Conservation (phyloP, 129 eudicot species). For the Ambrosia artemisiifolia region DNA sequence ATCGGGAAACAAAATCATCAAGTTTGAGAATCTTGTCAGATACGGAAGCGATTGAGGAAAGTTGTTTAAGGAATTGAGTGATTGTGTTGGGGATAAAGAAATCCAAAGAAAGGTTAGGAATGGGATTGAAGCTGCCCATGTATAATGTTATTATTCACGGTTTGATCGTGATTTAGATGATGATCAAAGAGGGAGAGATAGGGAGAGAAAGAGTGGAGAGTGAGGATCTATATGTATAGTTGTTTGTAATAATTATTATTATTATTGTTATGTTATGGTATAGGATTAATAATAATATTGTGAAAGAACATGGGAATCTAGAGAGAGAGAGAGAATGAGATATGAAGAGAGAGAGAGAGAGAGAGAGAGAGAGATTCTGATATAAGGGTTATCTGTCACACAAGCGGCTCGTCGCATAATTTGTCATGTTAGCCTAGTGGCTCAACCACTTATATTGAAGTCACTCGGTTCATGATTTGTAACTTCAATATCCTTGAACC, state of each 20-base stretch:
- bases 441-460: background rate
- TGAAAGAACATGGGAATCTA: slow-evolving; percentile 26
- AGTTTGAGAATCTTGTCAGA: slow-evolving; percentile 50
- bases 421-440: background rate
- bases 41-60: slow-evolving; percentile 38
- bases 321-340: slow-evolving; percentile 14
- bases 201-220: slow-evolving; percentile 32
- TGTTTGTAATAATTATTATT: slow-evolving; percentile 10
- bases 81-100: slow-evolving; percentile 47
- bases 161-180: background rate
- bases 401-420: slow-evolving; percentile 1
- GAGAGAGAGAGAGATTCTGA: background rate
- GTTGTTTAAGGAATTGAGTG: slow-evolving; percentile 38
- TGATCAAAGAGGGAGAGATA: background rate
- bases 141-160: background rate
- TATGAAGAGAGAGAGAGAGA: background rate
- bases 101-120: slow-evolving; percentile 48
- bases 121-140: slow-evolving; percentile 44
- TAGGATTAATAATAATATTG: background rate
- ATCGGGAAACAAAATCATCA: slow-evolving; percentile 46
- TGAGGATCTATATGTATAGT: slow-evolving; percentile 30
- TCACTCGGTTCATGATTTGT: background rate
- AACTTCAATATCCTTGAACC: no score
- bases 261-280: no score
- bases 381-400: background rate